These are phyloP conservation scores for Hortaea werneckii DNA, from an alignment of 2,329 filamentous ascomycete genomes.

Conservation along the genomic window DNA sequence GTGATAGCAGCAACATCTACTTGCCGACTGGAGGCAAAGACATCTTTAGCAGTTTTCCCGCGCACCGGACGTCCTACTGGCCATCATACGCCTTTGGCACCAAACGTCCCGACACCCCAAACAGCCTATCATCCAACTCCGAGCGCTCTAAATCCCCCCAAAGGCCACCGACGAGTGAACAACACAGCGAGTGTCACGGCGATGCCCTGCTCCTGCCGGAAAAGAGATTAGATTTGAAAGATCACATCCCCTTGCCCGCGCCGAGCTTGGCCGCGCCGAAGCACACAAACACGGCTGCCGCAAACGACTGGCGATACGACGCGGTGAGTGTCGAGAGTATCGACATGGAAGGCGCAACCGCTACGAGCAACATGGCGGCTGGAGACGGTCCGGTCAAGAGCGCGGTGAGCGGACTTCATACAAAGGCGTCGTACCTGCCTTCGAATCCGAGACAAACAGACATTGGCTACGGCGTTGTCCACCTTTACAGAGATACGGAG, in stretches of 20 bases:
- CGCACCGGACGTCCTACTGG: constrained; percentile 32
- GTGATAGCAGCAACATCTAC: constrained; percentile 19
- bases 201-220: constrained; percentile 27
- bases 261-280: constrained; percentile 22
- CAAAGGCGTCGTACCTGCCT: constrained; percentile 69
- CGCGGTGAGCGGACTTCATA: constrained; percentile 57
- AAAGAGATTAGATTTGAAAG: constrained; percentile 26
- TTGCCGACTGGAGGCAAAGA: constrained; percentile 32
- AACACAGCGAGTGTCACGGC: constrained; percentile 20
- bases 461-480: constrained; percentile 83
- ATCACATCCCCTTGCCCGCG: constrained; percentile 23
- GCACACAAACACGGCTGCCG: constrained; percentile 40
- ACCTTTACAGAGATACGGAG: constrained; percentile 78
- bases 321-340: constrained; percentile 70
- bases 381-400: constrained; percentile 35
- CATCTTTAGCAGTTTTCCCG: constrained; percentile 38
- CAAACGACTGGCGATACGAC: constrained; percentile 70
- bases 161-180: constrained; percentile 8
- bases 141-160: constrained; percentile 9
- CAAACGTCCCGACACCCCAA: constrained; percentile 6
- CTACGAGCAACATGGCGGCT: constrained; percentile 24
- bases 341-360: constrained; percentile 48
- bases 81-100: constrained; percentile 8
- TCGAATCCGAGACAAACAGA: constrained; percentile 63
- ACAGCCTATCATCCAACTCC: constrained; percentile 7